Percentiles rank a stretch among this genome's conserved stretches.
Evolutionary conservation across 345 rosid species (phyloP).

Genomic region (Linum usitatissimum): DNA sequence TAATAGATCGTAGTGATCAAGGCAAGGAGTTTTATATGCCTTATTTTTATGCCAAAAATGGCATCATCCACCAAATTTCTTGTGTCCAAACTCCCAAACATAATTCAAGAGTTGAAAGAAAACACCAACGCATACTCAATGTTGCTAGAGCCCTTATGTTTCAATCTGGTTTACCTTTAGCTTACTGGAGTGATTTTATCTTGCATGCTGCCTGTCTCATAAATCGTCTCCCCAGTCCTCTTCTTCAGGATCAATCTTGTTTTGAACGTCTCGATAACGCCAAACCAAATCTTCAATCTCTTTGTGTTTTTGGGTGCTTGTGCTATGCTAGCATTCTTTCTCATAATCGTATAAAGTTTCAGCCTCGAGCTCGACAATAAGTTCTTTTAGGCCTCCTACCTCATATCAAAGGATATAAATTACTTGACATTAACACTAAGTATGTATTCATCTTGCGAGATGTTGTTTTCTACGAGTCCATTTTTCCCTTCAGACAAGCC

Average conservation of each 20-base stretch:
- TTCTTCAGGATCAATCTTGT: not conserved
- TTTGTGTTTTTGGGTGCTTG: not conserved
- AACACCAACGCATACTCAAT: not conserved
- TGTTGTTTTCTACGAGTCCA: not conserved
- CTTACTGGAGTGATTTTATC: not conserved
- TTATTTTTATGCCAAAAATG: not conserved
- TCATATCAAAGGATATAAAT: not conserved
- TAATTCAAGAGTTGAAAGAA: not conserved
- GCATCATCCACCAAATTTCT: not conserved
- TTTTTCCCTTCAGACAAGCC: not conserved
- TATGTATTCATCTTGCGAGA: not conserved
- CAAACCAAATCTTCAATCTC: not conserved
- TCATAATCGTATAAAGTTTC: not conserved
- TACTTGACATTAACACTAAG: not conserved
- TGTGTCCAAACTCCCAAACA: not conserved
- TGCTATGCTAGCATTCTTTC: not conserved
- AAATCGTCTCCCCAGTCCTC: not conserved
- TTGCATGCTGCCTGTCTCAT: not conserved
- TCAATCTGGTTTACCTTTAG: not conserved
- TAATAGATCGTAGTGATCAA: not conserved
- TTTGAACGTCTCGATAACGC: not conserved
- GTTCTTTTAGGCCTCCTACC: not conserved
- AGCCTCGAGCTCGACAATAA: not conserved
- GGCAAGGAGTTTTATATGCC: not conserved
- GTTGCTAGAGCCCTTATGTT: not conserved